phyloP scores from a whole-genome alignment of 176 grass and related monocot species.

The Oryza meridionalis region DNA sequence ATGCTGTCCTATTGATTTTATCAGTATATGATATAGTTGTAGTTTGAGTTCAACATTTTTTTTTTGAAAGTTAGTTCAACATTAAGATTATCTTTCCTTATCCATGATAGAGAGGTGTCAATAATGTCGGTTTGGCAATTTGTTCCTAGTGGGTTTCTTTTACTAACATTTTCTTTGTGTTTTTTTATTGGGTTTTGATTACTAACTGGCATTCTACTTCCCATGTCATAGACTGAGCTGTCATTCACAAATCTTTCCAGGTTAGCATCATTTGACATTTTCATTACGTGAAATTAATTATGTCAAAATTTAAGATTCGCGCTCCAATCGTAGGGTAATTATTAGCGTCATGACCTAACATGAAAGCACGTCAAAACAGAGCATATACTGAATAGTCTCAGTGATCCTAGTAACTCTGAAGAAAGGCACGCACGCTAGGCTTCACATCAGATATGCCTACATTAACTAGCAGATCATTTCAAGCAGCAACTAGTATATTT shows the following conservation, averaged over 20 bases:
- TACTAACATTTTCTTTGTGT: constrained; percentile 5
- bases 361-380: background rate
- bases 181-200: constrained; percentile 16
- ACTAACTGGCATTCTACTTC: constrained; percentile 21
- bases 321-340: background rate
- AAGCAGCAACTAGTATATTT: background rate
- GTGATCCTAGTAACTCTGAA: background rate
- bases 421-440: background rate
- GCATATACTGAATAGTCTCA: background rate
- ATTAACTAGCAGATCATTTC: background rate
- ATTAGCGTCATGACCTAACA: constrained; percentile 1
- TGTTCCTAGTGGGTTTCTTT: background rate
- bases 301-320: constrained; percentile 14
- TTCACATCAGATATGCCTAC: background rate
- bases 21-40: constrained; percentile 25
- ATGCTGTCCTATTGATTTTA: background rate
- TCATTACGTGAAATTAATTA: background rate
- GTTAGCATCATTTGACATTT: background rate
- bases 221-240: constrained; percentile 21
- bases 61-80: background rate
- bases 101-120: constrained; percentile 41
- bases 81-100: constrained; percentile 29
- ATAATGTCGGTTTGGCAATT: constrained; percentile 16
- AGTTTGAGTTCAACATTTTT: background rate
- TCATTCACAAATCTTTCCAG: background rate